Percentiles rank a stretch among this genome's conserved stretches.
phyloP scores from a whole-genome alignment of 2,329 filamentous ascomycete species.

The Colletotrichum abscissum region DNA sequence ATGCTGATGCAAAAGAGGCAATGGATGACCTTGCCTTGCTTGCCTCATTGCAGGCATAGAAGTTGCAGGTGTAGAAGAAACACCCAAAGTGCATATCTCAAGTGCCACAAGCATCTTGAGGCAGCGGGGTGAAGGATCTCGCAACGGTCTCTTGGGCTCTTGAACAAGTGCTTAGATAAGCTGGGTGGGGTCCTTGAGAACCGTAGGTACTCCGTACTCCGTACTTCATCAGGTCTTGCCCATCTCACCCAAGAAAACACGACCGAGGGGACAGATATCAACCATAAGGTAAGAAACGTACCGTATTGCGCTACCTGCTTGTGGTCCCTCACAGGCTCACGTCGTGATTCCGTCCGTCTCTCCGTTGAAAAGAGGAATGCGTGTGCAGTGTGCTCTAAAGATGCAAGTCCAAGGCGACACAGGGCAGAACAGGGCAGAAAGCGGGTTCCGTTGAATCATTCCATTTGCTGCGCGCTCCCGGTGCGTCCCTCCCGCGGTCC shows the following conservation, averaged over 20 bases:
- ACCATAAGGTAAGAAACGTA: too few species aligned
- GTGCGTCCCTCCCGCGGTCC: not conserved
- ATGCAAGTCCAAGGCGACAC: slow-evolving; percentile 5
- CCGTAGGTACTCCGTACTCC: too few species aligned
- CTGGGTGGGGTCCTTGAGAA: too few species aligned
- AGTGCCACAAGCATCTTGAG: not conserved
- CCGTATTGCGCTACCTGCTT: too few species aligned
- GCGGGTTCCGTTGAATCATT: not conserved
- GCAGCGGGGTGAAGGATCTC: not conserved
- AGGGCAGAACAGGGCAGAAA: not conserved
- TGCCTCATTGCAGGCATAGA: not conserved
- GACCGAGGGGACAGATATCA: too few species aligned
- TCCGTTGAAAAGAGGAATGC: not conserved
- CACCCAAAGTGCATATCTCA: not conserved
- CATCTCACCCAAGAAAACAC: too few species aligned
- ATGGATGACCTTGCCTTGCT: not conserved
- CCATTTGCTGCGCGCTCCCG: not conserved
- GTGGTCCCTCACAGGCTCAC: too few species aligned
- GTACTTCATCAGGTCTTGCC: too few species aligned
- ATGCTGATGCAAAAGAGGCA: not conserved
- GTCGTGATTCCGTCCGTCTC: too few species aligned
- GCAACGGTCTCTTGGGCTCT: not conserved
- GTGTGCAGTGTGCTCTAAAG: not conserved
- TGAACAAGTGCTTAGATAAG: too few species aligned
- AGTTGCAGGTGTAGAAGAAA: not conserved